phyloP scores from a whole-genome alignment of 148 eudicot genomes.

The Pouteria glomerata region DNA sequence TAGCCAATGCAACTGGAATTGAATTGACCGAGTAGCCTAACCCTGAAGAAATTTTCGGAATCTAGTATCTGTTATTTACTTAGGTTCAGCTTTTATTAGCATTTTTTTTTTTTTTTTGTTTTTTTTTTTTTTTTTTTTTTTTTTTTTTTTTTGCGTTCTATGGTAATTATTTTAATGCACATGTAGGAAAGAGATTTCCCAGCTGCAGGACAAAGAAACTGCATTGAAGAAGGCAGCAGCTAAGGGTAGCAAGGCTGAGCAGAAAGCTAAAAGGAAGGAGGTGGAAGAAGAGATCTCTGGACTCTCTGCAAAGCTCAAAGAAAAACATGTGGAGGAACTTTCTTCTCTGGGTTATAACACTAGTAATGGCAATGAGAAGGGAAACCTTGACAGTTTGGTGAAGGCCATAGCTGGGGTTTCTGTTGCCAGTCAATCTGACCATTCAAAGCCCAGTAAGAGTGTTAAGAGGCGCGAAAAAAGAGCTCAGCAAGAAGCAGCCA shows the following conservation, averaged over 20 bases:
- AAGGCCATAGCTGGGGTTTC: constrained; percentile 29
- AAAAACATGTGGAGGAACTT: constrained; percentile 49
- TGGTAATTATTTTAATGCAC: background rate
- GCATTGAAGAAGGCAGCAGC: constrained; percentile 52
- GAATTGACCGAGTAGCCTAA: background rate
- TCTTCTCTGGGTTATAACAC: constrained; percentile 40
- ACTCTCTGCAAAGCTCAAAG: constrained; percentile 50
- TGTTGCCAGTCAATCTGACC: constrained; percentile 15
- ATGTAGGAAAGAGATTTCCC: constrained; percentile 47
- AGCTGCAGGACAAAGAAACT: constrained; percentile 52
- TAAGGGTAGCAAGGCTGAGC: constrained; percentile 60
- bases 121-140: background rate
- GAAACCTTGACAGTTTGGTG: constrained; percentile 40
- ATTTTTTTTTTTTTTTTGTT: background rate
- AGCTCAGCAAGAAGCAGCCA: constrained; percentile 62
- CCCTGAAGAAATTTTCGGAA: background rate
- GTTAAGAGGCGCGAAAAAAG: constrained; percentile 57
- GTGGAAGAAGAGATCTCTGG: constrained; percentile 53
- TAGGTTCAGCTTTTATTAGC: background rate
- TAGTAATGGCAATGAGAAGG: constrained; percentile 26
- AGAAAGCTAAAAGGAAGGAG: constrained; percentile 62
- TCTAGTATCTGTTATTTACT: background rate
- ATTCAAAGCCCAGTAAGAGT: constrained; percentile 46
- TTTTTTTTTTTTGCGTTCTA: background rate
- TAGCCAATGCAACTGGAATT: too few species aligned